phyloP scores from a whole-genome alignment of 768 basidiomycete species.

The Butyriboletus loyo region DNA sequence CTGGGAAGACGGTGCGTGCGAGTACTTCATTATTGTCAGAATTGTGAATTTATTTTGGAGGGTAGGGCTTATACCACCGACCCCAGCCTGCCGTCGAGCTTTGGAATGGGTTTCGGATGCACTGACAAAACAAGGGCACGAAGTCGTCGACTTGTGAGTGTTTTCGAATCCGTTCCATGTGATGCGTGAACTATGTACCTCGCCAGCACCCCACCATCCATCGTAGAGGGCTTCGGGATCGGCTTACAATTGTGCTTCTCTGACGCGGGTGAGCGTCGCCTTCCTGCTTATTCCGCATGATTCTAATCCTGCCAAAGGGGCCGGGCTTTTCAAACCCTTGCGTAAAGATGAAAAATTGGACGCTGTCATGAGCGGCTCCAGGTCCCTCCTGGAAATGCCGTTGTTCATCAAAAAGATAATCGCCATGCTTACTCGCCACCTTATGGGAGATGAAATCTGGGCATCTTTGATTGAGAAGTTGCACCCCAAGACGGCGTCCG shows the following conservation, averaged over 20 bases:
- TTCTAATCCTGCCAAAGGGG: slow-evolving; percentile 32
- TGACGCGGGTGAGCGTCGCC: slow-evolving; percentile 44
- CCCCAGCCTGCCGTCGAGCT: slow-evolving; percentile 41
- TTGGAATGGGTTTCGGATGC: slow-evolving; percentile 34
- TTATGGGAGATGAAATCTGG: slow-evolving; percentile 24
- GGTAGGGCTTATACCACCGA: slow-evolving; percentile 36
- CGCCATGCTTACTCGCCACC: slow-evolving; percentile 36
- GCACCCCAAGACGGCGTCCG: slow-evolving; percentile 26
- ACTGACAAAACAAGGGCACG: slow-evolving; percentile 36
- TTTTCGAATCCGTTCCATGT: background rate
- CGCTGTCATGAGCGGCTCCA: slow-evolving; percentile 25
- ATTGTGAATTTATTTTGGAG: background rate
- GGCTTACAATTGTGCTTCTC: slow-evolving; percentile 56
- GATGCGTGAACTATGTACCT: background rate
- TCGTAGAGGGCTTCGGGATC: slow-evolving; percentile 47
- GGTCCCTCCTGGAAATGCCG: slow-evolving; percentile 25
- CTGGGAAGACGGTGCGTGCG: slow-evolving; percentile 39
- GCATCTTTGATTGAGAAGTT: slow-evolving; percentile 35
- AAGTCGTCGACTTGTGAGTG: slow-evolving; percentile 39
- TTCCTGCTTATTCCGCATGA: background rate
- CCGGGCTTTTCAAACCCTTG: slow-evolving; percentile 38
- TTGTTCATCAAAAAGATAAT: slow-evolving; percentile 42
- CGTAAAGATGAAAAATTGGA: slow-evolving; percentile 37
- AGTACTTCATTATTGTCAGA: background rate
- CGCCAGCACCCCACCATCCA: slow-evolving; percentile 43